Conservation (phyloP, 192 early-diverging fungal species). For the Podila epigama region DNA sequence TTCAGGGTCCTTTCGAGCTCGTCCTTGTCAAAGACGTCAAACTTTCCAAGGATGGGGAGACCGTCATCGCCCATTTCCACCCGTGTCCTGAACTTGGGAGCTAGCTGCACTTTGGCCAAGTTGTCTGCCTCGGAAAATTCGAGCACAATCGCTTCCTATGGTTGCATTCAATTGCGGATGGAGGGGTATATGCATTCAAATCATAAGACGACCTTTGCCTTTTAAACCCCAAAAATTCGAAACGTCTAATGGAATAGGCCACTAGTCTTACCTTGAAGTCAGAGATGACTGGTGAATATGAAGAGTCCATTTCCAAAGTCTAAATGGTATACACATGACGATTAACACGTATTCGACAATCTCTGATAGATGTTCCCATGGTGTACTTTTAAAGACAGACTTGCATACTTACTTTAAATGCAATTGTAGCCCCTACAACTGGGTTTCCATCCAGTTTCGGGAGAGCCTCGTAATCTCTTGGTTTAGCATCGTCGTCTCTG, state of each 20-base stretch:
- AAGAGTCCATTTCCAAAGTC: constrained; percentile 34
- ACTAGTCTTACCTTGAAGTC: constrained; percentile 25
- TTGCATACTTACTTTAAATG: neutral
- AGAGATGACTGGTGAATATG: constrained; percentile 32
- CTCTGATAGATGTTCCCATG: too few relatives aligned
- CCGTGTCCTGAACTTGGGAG: constrained; percentile 12
- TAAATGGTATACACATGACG: constrained; percentile 1
- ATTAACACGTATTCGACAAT: neutral
- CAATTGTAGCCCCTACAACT: neutral
- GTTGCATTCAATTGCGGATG: too few relatives aligned
- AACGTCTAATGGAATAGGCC: neutral
- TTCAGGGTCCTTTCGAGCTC: constrained; percentile 4
- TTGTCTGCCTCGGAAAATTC: constrained; percentile 5
- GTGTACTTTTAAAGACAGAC: too few relatives aligned
- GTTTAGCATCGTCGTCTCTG: neutral
- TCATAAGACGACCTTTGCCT: neutral
- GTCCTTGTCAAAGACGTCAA: constrained; percentile 38
- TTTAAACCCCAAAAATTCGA: neutral
- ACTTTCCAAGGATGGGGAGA: constrained; percentile 26
- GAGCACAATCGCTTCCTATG: constrained; percentile 25
- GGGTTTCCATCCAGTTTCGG: neutral
- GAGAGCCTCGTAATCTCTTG: neutral
- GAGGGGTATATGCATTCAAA: neutral
- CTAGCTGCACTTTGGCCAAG: constrained; percentile 19
- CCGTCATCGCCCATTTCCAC: constrained; percentile 24